Evolutionary conservation across 306 rosid species (phyloP).

Genomic region (Gynostemma pentaphyllum): DNA sequence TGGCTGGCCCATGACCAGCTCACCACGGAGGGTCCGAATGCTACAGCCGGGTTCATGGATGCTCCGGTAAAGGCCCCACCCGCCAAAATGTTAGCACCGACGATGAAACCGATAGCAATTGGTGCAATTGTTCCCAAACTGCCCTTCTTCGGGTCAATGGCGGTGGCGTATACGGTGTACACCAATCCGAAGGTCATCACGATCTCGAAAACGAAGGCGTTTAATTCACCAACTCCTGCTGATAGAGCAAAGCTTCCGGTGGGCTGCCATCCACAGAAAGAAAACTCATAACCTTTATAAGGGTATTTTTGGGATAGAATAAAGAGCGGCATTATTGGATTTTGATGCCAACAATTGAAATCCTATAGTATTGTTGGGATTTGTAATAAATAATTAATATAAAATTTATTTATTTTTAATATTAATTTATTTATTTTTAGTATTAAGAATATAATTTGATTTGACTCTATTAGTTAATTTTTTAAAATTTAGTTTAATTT

Average conservation of each 20-base stretch:
- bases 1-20: conserved; percentile 60
- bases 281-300: too few relatives aligned
- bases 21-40: conserved; percentile 55
- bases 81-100: conserved; percentile 54
- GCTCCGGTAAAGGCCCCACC: conserved; percentile 68
- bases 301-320: too few relatives aligned
- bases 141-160: conserved; percentile 56
- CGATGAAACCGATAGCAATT: conserved; percentile 66
- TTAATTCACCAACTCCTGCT: conserved; percentile 39
- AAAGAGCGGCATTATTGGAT: too few relatives aligned
- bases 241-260: conserved; percentile 40
- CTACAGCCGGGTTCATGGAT: conserved; percentile 63
- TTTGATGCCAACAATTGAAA: too few relatives aligned
- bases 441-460: too few relatives aligned
- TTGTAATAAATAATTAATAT: too few relatives aligned
- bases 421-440: too few relatives aligned
- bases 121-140: conserved; percentile 46
- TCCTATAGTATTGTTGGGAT: too few relatives aligned
- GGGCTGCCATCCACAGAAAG: conserved; percentile 21
- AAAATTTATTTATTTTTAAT: too few relatives aligned
- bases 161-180: conserved; percentile 65
- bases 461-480: too few relatives aligned
- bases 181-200: conserved; percentile 67
- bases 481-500: too few relatives aligned
- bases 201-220: conserved; percentile 58